phyloP scores from a whole-genome alignment of 2,329 filamentous ascomycete species.

The Ceratocystis alfenasii region DNA sequence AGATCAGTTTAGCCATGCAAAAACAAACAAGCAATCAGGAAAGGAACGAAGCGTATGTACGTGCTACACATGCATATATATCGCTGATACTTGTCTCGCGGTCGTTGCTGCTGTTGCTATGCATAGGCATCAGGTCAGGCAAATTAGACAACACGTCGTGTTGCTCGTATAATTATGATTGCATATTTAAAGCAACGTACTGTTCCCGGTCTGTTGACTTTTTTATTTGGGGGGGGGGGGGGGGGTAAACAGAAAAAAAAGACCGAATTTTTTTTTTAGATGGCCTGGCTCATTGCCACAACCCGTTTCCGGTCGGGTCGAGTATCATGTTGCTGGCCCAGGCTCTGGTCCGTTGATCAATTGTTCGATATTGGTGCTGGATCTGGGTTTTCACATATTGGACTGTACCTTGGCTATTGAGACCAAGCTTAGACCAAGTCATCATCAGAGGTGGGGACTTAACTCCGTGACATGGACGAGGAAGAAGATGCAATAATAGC shows the following conservation, averaged over 20 bases:
- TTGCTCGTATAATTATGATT: slow-evolving; percentile 2
- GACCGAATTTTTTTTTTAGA: not conserved
- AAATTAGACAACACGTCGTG: not conserved
- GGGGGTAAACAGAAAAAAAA: not conserved
- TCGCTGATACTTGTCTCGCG: too few relatives aligned
- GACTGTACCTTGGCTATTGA: not conserved
- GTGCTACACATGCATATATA: too few relatives aligned
- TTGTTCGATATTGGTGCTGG: not conserved
- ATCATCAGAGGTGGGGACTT: not conserved
- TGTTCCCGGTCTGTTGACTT: not conserved
- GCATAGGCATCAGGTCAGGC: not conserved
- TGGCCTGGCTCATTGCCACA: not conserved
- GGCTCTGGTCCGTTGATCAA: not conserved
- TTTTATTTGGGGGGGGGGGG: not conserved
- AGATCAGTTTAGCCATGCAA: too few relatives aligned
- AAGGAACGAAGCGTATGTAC: too few relatives aligned
- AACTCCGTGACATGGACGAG: not conserved
- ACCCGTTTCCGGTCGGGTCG: slow-evolving; percentile 1
- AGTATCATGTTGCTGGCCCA: slow-evolving; percentile 6
- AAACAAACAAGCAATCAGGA: too few relatives aligned
- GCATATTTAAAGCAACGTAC: not conserved
- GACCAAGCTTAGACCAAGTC: too few relatives aligned
- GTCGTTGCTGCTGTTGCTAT: too few relatives aligned
- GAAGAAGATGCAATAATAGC: not conserved
- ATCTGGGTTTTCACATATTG: not conserved